Evolutionary conservation across 129 eudicot species (phyloP), one percentile per base, ranked within the genome.

Genomic region (Pittosporum tobira): DNA sequence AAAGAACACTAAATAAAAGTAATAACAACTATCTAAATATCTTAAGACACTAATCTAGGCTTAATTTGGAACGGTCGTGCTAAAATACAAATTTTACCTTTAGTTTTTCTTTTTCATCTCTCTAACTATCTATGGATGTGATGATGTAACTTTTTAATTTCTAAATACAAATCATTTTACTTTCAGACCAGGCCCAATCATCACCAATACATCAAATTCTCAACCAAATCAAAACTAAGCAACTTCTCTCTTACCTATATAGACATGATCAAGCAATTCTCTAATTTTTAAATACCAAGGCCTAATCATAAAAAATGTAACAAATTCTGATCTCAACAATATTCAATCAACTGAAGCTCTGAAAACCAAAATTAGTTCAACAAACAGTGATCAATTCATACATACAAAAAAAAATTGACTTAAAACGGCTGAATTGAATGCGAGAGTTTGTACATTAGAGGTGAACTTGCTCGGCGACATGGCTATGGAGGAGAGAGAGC

Each of bases 401-500:
- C 31, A 55, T 11, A 38, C 13, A 24, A 4, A 5, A 40, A 69
- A 63, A 3, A 5, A 25, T 25, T 42, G 0, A 25, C 24, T 12
- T 9, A 62, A 27, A 16, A 44, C 0, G 15, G n/a, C 15, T 25
- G 3, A 26, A 27, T 4, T 27, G 4, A 52, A 30, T 11, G 18
- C 40, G 73, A 60, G 52, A 12, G 1, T 16, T 1, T 48, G 4
- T 71, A 76, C 82, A 71, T 61, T 67, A 38, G 77, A 72, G 71
- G n/a, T 62, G 56, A 57, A 47, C 61, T 64, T 57, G 26, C 69
- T 64, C 0, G 70, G 77, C n/a, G 64, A 66, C 82, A 76, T 76
- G 58, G 71, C 65, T 40, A 21, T 21, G 18, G 0, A 4, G 4
- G 2, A 1, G 26, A 23, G 2, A 50, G 56, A 23, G 37, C 22